A percentile compares a stretch with the other conserved stretches of the same genome.
Conservation (phyloP, 2,329 filamentous ascomycete species). For the Whalleya microplaca region DNA sequence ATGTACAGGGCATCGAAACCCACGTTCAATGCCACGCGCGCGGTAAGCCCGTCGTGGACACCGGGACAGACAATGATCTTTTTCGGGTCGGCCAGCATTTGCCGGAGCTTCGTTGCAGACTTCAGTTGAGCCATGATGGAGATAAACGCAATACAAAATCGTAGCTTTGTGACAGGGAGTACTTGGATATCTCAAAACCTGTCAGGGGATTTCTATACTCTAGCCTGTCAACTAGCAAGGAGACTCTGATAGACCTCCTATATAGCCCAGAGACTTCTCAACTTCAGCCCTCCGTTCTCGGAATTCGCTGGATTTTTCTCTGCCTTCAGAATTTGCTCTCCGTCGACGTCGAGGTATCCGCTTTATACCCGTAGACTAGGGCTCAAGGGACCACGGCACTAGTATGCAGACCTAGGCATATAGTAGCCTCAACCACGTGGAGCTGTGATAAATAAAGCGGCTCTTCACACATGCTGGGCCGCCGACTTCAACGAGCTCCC, state of each 20-base stretch:
- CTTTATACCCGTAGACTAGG: slow-evolving; percentile 1
- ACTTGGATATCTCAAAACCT: not conserved
- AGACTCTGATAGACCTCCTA: not conserved
- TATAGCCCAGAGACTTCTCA: not conserved
- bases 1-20: slow-evolving; percentile 71
- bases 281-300: slow-evolving; percentile 11
- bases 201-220: not conserved
- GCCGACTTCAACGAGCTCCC: not conserved
- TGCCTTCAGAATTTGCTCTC: not conserved
- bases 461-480: not conserved
- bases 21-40: slow-evolving; percentile 63
- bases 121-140: slow-evolving; percentile 21
- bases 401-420: slow-evolving; percentile 16
- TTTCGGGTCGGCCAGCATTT: slow-evolving; percentile 43
- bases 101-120: slow-evolving; percentile 42
- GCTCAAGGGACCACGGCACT: not conserved
- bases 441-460: not conserved
- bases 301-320: slow-evolving; percentile 5
- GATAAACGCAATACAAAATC: not conserved
- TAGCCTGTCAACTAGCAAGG: too few relatives aligned
- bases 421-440: not conserved
- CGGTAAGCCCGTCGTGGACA: slow-evolving; percentile 70
- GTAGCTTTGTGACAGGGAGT: not conserved
- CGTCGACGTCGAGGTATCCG: not conserved
- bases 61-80: slow-evolving; percentile 62